phyloP scores from a whole-genome alignment of 2,329 filamentous ascomycete genomes.

The Pyrenochaeta sp. region DNA sequence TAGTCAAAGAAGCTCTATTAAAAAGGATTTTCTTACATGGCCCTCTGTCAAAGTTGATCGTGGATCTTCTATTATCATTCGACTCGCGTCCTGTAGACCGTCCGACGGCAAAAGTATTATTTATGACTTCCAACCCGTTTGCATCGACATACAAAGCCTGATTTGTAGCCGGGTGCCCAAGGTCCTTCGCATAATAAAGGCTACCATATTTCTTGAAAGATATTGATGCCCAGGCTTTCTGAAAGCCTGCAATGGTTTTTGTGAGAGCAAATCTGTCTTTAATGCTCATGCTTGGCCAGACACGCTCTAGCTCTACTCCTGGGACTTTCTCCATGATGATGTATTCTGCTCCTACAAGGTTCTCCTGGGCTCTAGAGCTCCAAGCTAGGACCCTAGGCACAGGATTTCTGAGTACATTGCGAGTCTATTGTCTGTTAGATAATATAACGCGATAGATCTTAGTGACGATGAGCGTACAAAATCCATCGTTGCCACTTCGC shows the following conservation, averaged over 20 bases:
- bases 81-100: constrained; percentile 45
- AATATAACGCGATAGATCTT: not conserved
- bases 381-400: constrained; percentile 45
- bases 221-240: constrained; percentile 42
- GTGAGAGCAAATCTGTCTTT: constrained; percentile 34
- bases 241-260: constrained; percentile 37
- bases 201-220: constrained; percentile 38
- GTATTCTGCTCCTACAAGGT: constrained; percentile 44
- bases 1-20: constrained; percentile 15
- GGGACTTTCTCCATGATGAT: constrained; percentile 41
- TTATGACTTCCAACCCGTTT: constrained; percentile 20
- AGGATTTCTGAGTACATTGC: constrained; percentile 40
- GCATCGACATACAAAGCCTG: constrained; percentile 26
- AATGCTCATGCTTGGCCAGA: constrained; percentile 41
- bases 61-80: constrained; percentile 42
- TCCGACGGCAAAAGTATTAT: constrained; percentile 48
- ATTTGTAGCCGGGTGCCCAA: constrained; percentile 16
- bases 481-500: constrained; percentile 51
- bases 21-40: constrained; percentile 44
- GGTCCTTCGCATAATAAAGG: constrained; percentile 44
- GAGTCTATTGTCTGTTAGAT: constrained; percentile 27
- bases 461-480: constrained; percentile 33
- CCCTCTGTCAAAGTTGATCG: constrained; percentile 44
- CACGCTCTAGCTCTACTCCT: constrained; percentile 38
- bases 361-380: constrained; percentile 38